phyloP scores from a whole-genome alignment of 2,329 filamentous ascomycete genomes.

The Cladophialophora chaetospira region DNA sequence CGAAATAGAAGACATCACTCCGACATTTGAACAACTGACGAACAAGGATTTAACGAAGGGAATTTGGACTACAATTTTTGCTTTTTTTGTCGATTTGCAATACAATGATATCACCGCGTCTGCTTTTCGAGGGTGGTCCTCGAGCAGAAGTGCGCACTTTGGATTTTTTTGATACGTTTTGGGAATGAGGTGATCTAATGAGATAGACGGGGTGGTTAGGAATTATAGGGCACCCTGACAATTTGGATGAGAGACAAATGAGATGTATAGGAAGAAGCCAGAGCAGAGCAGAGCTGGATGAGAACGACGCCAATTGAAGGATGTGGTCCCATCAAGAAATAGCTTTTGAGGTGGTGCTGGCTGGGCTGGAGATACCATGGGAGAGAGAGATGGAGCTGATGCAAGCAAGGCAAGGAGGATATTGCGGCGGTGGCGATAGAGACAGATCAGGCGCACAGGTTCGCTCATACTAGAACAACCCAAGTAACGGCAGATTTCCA shows the following conservation, averaged over 20 bases:
- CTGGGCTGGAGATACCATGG: too few relatives aligned
- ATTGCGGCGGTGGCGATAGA: not conserved
- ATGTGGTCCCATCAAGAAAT: too few relatives aligned
- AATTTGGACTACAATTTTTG: constrained; percentile 17
- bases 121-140: constrained; percentile 23
- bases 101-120: constrained; percentile 37
- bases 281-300: too few relatives aligned
- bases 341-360: too few relatives aligned
- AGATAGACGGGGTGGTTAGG: constrained; percentile 8
- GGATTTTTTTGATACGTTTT: constrained; percentile 25
- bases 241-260: not conserved
- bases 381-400: not conserved
- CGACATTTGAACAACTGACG: not conserved
- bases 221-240: not conserved
- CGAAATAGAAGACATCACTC: constrained; percentile 4
- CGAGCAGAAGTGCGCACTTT: constrained; percentile 36
- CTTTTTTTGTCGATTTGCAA: constrained; percentile 25
- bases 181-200: constrained; percentile 6
- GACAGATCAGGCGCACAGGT: not conserved
- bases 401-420: not conserved
- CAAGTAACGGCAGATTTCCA: not conserved
- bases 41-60: constrained; percentile 18
- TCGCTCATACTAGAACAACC: not conserved
- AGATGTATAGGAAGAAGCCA: too few relatives aligned
- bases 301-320: too few relatives aligned